phyloP scores from a whole-genome alignment of 192 early-diverging fungal genomes.

The Obelidium mucronatum region DNA sequence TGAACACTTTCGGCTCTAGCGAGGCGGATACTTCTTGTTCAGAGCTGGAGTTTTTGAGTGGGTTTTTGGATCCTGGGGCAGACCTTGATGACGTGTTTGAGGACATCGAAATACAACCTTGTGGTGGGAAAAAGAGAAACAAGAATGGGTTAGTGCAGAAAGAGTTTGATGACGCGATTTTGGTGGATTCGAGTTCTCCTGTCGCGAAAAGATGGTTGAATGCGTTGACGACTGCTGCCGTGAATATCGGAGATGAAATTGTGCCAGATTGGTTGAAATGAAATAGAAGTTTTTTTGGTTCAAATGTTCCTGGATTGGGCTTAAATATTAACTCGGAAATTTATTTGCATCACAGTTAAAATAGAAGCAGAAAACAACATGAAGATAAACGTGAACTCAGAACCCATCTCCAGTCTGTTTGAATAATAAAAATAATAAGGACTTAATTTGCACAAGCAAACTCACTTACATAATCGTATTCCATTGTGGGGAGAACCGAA shows the following conservation, averaged over 20 bases:
- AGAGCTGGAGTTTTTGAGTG: background rate
- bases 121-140: background rate
- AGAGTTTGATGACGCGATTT: background rate
- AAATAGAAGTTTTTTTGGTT: background rate
- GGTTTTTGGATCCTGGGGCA: constrained; percentile 1
- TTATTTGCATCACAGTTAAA: too few relatives aligned
- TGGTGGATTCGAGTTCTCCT: constrained; percentile 9
- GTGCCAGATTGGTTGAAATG: constrained; percentile 24
- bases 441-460: too few relatives aligned
- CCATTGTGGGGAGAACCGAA: constrained; percentile 94
- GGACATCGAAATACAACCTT: constrained; percentile 9
- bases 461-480: constrained; percentile 99
- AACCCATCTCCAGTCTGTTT: constrained; percentile 60
- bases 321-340: too few relatives aligned
- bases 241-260: constrained; percentile 12
- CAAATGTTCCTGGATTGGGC: background rate
- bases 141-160: background rate
- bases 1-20: too few relatives aligned
- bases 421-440: too few relatives aligned
- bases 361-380: too few relatives aligned
- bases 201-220: constrained; percentile 17
- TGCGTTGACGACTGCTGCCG: constrained; percentile 3
- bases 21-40: background rate
- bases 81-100: constrained; percentile 25
- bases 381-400: too few relatives aligned